Evolutionary conservation across 352 stramenopile species (phyloP).

Genomic region (Plasmopara viticola): DNA sequence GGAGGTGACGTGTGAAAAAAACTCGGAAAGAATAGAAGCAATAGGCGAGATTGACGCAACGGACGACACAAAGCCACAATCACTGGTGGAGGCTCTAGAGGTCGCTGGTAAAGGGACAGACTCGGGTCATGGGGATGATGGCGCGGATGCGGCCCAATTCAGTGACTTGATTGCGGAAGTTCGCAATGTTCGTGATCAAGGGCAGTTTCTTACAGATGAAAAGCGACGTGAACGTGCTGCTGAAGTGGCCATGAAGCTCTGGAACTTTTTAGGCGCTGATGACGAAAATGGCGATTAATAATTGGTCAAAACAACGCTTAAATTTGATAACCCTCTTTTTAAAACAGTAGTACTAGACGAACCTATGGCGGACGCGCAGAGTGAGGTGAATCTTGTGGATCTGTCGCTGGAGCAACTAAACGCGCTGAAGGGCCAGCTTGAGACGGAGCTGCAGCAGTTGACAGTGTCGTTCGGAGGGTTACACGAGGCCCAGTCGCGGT

Average conservation of each 20-base stretch:
- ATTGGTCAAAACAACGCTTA: conserved; percentile 26
- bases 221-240: conserved; percentile 60
- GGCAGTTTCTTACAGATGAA: conserved; percentile 45
- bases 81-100: conserved; percentile 41
- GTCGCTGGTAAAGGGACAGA: conserved; percentile 19
- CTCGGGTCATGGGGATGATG: conserved; percentile 23
- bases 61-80: conserved; percentile 37
- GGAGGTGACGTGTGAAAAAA: conserved; percentile 1
- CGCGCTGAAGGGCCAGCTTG: conserved; percentile 85
- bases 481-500: conserved; percentile 71
- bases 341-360: conserved; percentile 7
- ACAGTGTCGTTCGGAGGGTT: conserved; percentile 60
- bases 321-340: not conserved
- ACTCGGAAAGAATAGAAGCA: conserved; percentile 5
- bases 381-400: conserved; percentile 73
- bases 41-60: conserved; percentile 2
- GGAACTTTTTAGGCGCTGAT: conserved; percentile 49
- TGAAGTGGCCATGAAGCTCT: conserved; percentile 74
- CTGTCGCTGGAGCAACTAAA: conserved; percentile 92
- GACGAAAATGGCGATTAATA: conserved; percentile 27
- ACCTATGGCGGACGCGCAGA: conserved; percentile 40
- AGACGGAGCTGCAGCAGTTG: conserved; percentile 79
- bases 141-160: conserved; percentile 58
- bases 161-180: conserved; percentile 60
- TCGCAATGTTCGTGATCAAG: conserved; percentile 51